phyloP scores from a whole-genome alignment of 78 protist species.

The Protostelium mycophagum region DNA sequence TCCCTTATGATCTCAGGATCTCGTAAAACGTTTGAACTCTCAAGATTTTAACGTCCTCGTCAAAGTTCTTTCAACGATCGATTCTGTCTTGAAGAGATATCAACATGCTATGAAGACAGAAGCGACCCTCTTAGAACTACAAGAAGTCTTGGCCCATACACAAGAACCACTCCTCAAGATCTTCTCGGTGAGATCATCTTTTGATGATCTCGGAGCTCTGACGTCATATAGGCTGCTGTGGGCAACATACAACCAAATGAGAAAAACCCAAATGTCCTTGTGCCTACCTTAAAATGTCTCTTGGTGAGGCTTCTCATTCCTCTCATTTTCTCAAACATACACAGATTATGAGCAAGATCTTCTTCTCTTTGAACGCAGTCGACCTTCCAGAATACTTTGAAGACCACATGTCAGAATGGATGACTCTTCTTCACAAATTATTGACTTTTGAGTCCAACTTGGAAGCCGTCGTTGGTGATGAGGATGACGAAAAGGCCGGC shows the following conservation, averaged over 20 bases:
- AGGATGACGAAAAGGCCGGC: neutral
- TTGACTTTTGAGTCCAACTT: slow-evolving; percentile 1
- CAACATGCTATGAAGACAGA: neutral
- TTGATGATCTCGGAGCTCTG: neutral
- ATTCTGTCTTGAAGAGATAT: neutral
- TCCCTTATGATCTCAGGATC: neutral
- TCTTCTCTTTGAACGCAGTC: slow-evolving; percentile 41
- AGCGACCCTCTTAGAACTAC: slow-evolving; percentile 14
- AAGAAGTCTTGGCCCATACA: slow-evolving; percentile 18
- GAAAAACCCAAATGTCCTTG: neutral
- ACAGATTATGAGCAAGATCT: slow-evolving; percentile 37
- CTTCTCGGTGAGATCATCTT: slow-evolving; percentile 18
- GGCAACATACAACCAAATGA: neutral
- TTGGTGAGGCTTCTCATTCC: neutral
- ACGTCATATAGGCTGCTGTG: neutral
- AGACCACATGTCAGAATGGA: slow-evolving; percentile 62
- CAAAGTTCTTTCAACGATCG: neutral
- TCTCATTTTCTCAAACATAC: neutral
- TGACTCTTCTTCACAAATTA: slow-evolving; percentile 30
- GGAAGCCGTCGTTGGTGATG: slow-evolving; percentile 14
- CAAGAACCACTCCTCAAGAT: slow-evolving; percentile 26
- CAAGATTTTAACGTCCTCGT: neutral
- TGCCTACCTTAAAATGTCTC: slow-evolving; percentile 3
- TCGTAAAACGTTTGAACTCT: neutral
- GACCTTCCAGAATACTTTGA: slow-evolving; percentile 85